Evolutionary conservation across 108 stramenopile species (phyloP).

Genomic region (Epipyxis sp.): DNA sequence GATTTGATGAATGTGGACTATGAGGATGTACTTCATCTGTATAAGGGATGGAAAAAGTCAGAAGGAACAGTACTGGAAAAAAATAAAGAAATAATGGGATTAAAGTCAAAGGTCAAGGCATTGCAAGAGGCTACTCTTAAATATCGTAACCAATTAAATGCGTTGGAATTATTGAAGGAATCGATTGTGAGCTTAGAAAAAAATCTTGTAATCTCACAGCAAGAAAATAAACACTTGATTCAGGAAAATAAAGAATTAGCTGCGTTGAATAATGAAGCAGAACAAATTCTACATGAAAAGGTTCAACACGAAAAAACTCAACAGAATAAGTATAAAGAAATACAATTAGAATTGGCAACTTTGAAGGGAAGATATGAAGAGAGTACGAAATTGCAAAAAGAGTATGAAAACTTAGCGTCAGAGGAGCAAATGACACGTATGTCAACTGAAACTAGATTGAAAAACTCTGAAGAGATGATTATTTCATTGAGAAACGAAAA

Average conservation of each 20-base stretch:
- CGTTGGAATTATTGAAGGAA: conserved; percentile 27
- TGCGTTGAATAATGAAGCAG: conserved; percentile 4
- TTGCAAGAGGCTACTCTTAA: conserved; percentile 2
- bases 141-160: conserved; percentile 7
- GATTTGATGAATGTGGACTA: conserved; percentile 33
- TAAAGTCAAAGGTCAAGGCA: not conserved
- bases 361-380: conserved; percentile 21
- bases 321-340: not conserved
- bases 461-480: not conserved
- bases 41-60: not conserved
- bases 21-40: conserved; percentile 31
- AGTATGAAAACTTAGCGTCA: not conserved
- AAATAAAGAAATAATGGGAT: not conserved
- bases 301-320: not conserved
- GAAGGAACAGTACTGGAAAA: not conserved
- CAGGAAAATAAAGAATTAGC: conserved; percentile 18
- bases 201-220: not conserved
- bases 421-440: conserved; percentile 8
- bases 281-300: not conserved
- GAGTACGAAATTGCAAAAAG: not conserved
- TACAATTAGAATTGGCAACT: conserved; percentile 14
- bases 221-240: conserved; percentile 25
- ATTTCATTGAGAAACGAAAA: conserved; percentile 1
- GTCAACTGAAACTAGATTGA: not conserved
- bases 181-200: not conserved